Conservation (phyloP, 345 rosid species). For the Erodium maritimum region DNA sequence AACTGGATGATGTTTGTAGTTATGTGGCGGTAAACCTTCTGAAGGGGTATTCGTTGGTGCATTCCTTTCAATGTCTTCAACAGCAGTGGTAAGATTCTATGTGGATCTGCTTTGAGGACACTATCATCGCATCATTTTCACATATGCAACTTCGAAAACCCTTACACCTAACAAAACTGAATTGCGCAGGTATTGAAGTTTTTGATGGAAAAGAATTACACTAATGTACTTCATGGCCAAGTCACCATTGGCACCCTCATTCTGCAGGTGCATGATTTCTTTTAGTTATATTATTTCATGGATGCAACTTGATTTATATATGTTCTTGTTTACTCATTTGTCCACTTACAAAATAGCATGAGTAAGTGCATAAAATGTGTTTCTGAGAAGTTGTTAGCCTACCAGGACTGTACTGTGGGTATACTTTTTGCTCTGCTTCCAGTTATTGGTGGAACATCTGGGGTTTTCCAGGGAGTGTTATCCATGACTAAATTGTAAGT, state of each 20-base stretch:
- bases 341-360: not conserved
- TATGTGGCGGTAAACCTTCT: constrained; percentile 82
- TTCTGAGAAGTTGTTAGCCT: constrained; percentile 3
- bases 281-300: not conserved
- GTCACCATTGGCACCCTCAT: constrained; percentile 85
- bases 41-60: constrained; percentile 89
- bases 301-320: not conserved
- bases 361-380: not conserved
- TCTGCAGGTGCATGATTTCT: constrained; percentile 43
- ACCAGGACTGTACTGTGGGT: constrained; percentile 86
- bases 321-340: not conserved
- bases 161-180: not conserved
- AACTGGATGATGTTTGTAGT: constrained; percentile 37
- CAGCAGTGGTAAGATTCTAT: constrained; percentile 66
- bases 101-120: not conserved
- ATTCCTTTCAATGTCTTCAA: constrained; percentile 92
- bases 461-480: constrained; percentile 72
- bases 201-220: constrained; percentile 76
- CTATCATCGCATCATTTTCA: too few relatives aligned
- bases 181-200: constrained; percentile 60
- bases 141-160: not conserved
- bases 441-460: constrained; percentile 81
- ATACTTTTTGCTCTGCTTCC: constrained; percentile 91
- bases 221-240: constrained; percentile 72
- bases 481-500: constrained; percentile 81